Percentiles rank a stretch among this genome's conserved stretches.
These are phyloP conservation scores for Populus alba DNA, from an alignment of 345 rosid species.

Conservation along the genomic window DNA sequence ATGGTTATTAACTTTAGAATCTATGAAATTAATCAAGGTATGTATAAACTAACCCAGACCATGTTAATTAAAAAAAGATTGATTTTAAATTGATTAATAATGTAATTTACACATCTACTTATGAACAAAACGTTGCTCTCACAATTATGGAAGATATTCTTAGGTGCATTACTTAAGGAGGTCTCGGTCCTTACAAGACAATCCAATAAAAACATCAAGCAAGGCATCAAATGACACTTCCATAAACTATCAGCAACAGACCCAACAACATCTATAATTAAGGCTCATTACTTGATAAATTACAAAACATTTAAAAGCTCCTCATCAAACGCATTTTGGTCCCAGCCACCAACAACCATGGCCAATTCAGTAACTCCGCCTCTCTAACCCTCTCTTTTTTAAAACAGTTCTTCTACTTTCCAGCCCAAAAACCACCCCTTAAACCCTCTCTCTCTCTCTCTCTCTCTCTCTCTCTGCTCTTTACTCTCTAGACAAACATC, in stretches of 20 bases:
- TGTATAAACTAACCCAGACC: too few relatives aligned
- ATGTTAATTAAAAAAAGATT: neutral
- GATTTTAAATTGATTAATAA: neutral
- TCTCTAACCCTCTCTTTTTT: neutral
- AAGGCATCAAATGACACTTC: constrained; percentile 12
- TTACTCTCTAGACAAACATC: neutral
- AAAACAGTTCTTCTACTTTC: constrained; percentile 34
- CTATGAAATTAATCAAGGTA: neutral
- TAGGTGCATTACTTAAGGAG: constrained; percentile 11
- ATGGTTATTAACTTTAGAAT: too few relatives aligned
- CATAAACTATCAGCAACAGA: neutral
- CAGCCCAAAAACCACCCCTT: constrained; percentile 5
- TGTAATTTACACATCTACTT: too few relatives aligned
- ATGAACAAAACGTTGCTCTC: constrained; percentile 9
- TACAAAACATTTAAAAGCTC: constrained; percentile 30
- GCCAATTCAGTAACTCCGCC: constrained; percentile 27
- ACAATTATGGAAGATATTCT: constrained; percentile 1
- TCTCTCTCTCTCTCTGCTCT: constrained; percentile 8
- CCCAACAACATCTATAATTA: constrained; percentile 12
- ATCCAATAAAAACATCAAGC: constrained; percentile 5
- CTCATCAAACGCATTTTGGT: constrained; percentile 8
- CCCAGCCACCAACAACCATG: constrained; percentile 35
- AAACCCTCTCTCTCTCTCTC: neutral
- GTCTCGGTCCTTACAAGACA: constrained; percentile 9
- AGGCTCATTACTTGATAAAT: constrained; percentile 34